Base-by-base conservation (phyloP, 306 rosid genomes). In the Psophocarpus tetragonolobus region DNA sequence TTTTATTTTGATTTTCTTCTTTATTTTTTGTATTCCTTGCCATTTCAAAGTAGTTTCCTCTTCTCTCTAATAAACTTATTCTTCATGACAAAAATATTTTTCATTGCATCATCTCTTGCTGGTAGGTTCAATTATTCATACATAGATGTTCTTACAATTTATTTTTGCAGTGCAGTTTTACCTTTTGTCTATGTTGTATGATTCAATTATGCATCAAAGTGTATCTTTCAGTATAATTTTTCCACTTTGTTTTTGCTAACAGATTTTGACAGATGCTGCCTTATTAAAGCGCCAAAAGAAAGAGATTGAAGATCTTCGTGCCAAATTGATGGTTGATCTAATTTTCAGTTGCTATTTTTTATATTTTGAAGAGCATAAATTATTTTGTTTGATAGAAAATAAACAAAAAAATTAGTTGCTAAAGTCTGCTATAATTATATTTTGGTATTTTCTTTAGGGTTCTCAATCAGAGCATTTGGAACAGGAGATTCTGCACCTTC, bases 261-360 rank as follows among this genome's bases (percentile, higher is more conserved):
- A 95, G 98, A 91, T 95, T 84, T 87, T 95, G 84, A 95, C 98
- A 42, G 98, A 95, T 88, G 98, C 98, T 83, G 98, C 98, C 82
- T 84, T 92, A 83, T 84, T 95, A 81, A 95, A 92, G 88, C 97
- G 97, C 70, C 98, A 92, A 87, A 95, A 87, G 84, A 95, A 85
- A 68, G 98, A 92, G 87, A 92, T 95, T 87, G 97, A 92, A 88
- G 96, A 90, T 76, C 96, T 95, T 69, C 94, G 93, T 58, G 90
- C 93, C 36, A 95, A 92, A 87, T 81, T 95, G 82, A 93, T 88
- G 98, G 98, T 95, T 76, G 63, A 35, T 73, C 75, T 64, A 63
- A 2, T 76, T 80, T 80, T 33, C 38, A 77, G 71, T 74, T 63
- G 23, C 76, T 53, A 17, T 8, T 47, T 21, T 7, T 30, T 20